Evolutionary conservation across 108 stramenopile genomes (phyloP).

Genomic region (Fistulifera pelliculosa): DNA sequence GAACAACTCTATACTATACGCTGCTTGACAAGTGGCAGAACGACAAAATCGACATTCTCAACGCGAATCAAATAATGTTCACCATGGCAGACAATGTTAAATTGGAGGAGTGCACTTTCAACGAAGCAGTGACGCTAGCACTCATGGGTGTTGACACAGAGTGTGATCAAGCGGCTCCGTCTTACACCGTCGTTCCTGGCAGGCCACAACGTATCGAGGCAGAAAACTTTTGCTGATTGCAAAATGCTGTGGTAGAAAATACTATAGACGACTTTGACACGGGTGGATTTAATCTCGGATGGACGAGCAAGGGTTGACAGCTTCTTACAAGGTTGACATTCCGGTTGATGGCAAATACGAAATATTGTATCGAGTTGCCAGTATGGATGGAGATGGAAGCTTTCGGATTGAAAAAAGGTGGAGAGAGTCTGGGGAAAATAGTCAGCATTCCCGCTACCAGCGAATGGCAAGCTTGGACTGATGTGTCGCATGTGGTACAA

Average conservation of each 20-base stretch:
- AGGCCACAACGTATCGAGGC: neutral
- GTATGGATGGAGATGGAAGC: neutral
- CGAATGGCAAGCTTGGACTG: neutral
- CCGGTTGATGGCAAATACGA: neutral
- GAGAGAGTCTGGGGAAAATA: neutral
- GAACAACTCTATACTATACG: too few relatives aligned
- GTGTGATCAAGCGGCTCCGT: too few relatives aligned
- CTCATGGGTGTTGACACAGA: too few relatives aligned
- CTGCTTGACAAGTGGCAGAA: neutral
- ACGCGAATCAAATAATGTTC: neutral
- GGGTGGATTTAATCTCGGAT: neutral
- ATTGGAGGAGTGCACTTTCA: neutral
- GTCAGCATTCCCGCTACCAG: neutral
- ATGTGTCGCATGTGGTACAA: neutral
- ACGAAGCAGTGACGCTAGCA: neutral
- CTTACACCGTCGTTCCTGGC: too few relatives aligned
- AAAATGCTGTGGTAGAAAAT: neutral
- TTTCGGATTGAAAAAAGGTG: neutral
- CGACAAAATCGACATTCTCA: neutral
- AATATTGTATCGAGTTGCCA: neutral
- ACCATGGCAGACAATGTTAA: neutral
- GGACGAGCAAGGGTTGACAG: neutral
- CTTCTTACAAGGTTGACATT: neutral
- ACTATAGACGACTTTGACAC: neutral
- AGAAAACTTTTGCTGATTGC: neutral